phyloP scores from a whole-genome alignment of 768 basidiomycete genomes.

The Lyophyllum atratum region DNA sequence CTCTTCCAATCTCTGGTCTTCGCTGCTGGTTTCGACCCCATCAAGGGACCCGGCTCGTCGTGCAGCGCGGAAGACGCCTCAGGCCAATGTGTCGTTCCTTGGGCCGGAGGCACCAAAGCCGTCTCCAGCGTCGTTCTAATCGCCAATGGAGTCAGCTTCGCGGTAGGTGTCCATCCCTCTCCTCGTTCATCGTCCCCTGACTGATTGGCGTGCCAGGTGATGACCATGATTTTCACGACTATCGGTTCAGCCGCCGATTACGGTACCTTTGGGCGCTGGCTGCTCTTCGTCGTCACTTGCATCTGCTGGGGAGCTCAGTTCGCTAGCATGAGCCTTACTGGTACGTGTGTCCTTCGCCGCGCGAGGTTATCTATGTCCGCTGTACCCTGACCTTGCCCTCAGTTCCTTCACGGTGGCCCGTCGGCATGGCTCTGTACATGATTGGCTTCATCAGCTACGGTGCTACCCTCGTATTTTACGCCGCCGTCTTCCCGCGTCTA shows the following conservation, averaged over 20 bases:
- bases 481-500: slow-evolving; percentile 76
- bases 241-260: slow-evolving; percentile 77
- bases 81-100: slow-evolving; percentile 77
- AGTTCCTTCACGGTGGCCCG: slow-evolving; percentile 72
- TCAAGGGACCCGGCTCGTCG: slow-evolving; percentile 67
- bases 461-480: slow-evolving; percentile 80
- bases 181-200: not conserved
- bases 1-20: slow-evolving; percentile 73
- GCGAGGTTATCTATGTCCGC: not conserved
- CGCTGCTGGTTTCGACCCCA: slow-evolving; percentile 74
- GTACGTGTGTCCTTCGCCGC: slow-evolving; percentile 36
- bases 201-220: slow-evolving; percentile 43
- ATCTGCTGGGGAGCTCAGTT: slow-evolving; percentile 85
- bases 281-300: slow-evolving; percentile 68
- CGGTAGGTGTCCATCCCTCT: slow-evolving; percentile 40
- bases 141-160: slow-evolving; percentile 76
- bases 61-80: slow-evolving; percentile 60
- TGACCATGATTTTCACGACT: slow-evolving; percentile 82
- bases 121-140: slow-evolving; percentile 78
- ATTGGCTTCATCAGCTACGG: slow-evolving; percentile 79
- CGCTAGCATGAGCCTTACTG: slow-evolving; percentile 70
- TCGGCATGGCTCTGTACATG: slow-evolving; percentile 80
- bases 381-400: not conserved
- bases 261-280: slow-evolving; percentile 75
- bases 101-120: slow-evolving; percentile 71